Percentiles rank a stretch among this genome's conserved stretches.
These are phyloP conservation scores for Acorus calamus DNA, from an alignment of 106 monocot species.

Conservation along the genomic window DNA sequence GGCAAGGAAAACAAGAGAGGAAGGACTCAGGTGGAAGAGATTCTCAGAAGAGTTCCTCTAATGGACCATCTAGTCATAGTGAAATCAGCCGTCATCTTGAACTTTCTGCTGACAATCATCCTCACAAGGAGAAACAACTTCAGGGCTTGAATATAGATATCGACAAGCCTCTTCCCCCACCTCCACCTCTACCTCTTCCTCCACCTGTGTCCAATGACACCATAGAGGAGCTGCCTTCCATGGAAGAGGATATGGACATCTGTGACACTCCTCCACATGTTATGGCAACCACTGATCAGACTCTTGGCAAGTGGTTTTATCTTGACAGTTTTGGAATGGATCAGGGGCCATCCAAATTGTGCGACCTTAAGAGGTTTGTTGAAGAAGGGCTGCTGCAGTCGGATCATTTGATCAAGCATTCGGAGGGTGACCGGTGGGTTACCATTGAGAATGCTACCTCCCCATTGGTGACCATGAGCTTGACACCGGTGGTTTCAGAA, in stretches of 20 bases:
- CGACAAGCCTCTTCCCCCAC: conserved; percentile 23
- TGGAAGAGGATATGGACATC: conserved; percentile 99
- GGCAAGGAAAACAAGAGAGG: conserved; percentile 15
- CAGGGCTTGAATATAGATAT: conserved; percentile 19
- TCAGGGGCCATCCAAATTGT: conserved; percentile 76
- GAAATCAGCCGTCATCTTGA: conserved; percentile 18
- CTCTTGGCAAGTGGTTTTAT: conserved; percentile 81
- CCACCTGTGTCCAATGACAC: conserved; percentile 22
- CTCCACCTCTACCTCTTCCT: conserved; percentile 31
- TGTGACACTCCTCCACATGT: conserved; percentile 91
- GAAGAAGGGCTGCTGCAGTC: conserved; percentile 70
- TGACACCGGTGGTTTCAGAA: conserved; percentile 62
- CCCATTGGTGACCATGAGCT: conserved; percentile 46
- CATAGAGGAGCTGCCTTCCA: conserved; percentile 48
- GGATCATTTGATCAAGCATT: conserved; percentile 98
- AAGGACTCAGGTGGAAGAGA: conserved; percentile 35
- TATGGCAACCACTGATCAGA: conserved; percentile 15
- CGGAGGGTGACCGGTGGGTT: conserved; percentile 73
- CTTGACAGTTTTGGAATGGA: conserved; percentile 79
- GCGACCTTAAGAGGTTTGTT: conserved; percentile 65
- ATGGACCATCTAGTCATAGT: conserved; percentile 26
- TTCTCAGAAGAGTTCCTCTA: conserved; percentile 14
- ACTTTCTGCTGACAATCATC: conserved; percentile 29
- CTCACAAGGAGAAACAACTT: conserved; percentile 27
- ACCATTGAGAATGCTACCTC: conserved; percentile 97